These are phyloP conservation scores for Fusarium lyarnte DNA, from an alignment of 2,329 filamentous ascomycete species.

Conservation along the genomic window DNA sequence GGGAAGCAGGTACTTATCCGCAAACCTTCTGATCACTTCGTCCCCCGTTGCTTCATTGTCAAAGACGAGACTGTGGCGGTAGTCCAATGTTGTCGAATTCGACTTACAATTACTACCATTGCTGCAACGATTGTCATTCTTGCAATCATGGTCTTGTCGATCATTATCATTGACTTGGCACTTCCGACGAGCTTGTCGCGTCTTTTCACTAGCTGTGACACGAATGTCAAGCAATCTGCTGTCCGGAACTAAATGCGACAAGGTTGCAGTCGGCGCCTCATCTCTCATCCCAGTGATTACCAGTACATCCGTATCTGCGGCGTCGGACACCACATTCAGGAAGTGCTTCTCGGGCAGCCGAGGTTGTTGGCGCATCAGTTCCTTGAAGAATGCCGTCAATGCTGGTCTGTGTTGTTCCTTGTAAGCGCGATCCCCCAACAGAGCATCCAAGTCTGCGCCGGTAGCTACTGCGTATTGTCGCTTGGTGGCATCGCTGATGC, in stretches of 20 bases:
- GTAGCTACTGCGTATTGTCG: constrained; percentile 62
- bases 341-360: constrained; percentile 63
- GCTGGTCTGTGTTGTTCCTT: constrained; percentile 68
- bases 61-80: constrained; percentile 55
- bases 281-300: not conserved
- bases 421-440: constrained; percentile 65
- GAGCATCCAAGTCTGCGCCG: constrained; percentile 58
- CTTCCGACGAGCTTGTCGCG: constrained; percentile 46
- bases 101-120: not conserved
- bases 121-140: not conserved
- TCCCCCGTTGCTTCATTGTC: constrained; percentile 58
- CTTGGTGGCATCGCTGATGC: constrained; percentile 57
- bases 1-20: constrained; percentile 53
- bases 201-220: constrained; percentile 54
- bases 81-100: not conserved
- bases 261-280: constrained; percentile 22
- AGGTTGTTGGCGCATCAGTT: constrained; percentile 56
- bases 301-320: not conserved
- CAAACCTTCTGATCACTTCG: constrained; percentile 53
- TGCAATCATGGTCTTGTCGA: constrained; percentile 47
- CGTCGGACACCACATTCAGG: constrained; percentile 54
- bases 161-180: not conserved
- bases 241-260: constrained; percentile 63
- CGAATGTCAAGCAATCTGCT: constrained; percentile 64
- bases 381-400: constrained; percentile 62